Conservation (phyloP, 148 eudicot species). For the Suaeda aralocaspica region DNA sequence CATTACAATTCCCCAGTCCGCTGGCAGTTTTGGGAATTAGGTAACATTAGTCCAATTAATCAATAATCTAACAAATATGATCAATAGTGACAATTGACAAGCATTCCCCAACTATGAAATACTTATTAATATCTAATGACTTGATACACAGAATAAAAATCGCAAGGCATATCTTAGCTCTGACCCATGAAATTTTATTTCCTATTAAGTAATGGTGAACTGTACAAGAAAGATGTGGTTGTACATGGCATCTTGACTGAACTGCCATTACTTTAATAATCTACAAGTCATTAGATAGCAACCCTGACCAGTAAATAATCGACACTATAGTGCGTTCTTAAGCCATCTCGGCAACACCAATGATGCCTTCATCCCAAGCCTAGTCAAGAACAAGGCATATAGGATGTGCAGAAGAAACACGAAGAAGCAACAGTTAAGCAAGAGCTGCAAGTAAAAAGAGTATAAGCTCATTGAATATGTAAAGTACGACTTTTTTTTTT, state of each 20-base stretch:
- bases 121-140: too few relatives aligned
- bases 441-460: conserved; percentile 43
- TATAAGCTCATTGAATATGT: neutral
- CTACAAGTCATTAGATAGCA: conserved; percentile 3
- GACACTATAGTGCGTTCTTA: conserved; percentile 46
- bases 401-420: conserved; percentile 83
- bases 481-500: too few relatives aligned
- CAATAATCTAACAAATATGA: too few relatives aligned
- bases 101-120: too few relatives aligned
- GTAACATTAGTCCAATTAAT: too few relatives aligned
- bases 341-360: conserved; percentile 72
- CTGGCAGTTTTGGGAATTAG: too few relatives aligned
- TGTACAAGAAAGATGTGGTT: neutral
- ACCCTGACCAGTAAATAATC: neutral
- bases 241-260: neutral
- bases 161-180: too few relatives aligned
- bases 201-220: neutral
- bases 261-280: neutral
- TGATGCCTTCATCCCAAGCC: conserved; percentile 71
- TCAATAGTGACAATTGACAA: too few relatives aligned
- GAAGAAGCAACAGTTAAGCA: conserved; percentile 69
- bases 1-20: too few relatives aligned
- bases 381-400: conserved; percentile 66
- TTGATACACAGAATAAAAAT: too few relatives aligned
- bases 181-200: too few relatives aligned